Evolutionary conservation across 2,329 filamentous ascomycete species (phyloP), one percentile per base, ranked within the genome.

Genomic region (Tolypocladium ovalisporum): DNA sequence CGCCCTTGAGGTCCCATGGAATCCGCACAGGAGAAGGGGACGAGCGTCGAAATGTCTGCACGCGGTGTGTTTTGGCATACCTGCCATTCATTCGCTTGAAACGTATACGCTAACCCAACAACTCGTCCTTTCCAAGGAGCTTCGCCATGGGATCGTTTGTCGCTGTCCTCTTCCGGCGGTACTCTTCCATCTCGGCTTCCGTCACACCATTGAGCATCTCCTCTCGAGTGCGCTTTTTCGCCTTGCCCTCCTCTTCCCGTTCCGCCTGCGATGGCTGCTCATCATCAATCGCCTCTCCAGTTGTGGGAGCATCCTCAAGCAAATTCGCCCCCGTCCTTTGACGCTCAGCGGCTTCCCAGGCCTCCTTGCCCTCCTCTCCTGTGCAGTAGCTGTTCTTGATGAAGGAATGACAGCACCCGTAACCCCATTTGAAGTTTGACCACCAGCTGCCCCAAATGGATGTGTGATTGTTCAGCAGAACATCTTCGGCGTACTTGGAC

Each of bases 301-400:
- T 58, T 27, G 67, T 65, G 2, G 67, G 64, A 4, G 71, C 67
- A 1, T 72, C 66, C 54, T 70, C 66, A 22, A 74, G 65, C 55
- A 80, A 65, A 54, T 70, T 73, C 1, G 67, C 74, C 24, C 81
- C 79, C 1, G 71, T 75, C n/a, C 78, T 72, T 67, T 80, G 83
- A 63, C 68, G 75, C 62, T 94, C 86, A 0, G 89, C 85, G 57
- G 89, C 87, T 64, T 92, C 86, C 72, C 89, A 91, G 1, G 90
- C 92, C 60, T 75, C 76, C 70, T 85, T 95, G 39, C 94, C 94
- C 58, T 89, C 89, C 60, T 94, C 90, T 32, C 94, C 94, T 0
- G 93, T 97, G 71, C 94, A 99, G 68, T 97, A 99, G 67, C 91
- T 96, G 73, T 99, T 97, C 75, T 96, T 97, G 61, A 96, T 83